Percentiles rank a stretch among this genome's conserved stretches.
Conservation (phyloP, 2,329 filamentous ascomycete species). For the Aspergillus chevalieri region DNA sequence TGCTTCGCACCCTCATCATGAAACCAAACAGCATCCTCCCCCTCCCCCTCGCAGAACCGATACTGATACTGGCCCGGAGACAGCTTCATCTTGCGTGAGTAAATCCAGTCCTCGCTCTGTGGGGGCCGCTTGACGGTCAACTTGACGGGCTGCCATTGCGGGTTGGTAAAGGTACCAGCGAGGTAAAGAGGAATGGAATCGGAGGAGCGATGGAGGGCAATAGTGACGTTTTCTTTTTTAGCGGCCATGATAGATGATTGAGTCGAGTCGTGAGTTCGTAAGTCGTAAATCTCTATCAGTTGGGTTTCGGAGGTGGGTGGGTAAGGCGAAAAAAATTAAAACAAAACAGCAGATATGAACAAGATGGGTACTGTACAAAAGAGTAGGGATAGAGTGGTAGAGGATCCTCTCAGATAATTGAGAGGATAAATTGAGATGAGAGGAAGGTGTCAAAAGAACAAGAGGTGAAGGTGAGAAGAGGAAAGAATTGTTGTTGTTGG, state of each 20-base stretch:
- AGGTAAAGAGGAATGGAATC: slow-evolving; percentile 20
- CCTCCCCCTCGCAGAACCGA: slow-evolving; percentile 21
- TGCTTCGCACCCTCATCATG: slow-evolving; percentile 19
- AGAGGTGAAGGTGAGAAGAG: no score
- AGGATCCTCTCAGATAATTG: no score
- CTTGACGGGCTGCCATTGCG: slow-evolving; percentile 22
- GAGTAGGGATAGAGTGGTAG: no score
- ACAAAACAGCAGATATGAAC: no score
- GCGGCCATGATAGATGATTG: slow-evolving; percentile 1
- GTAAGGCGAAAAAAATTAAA: no score
- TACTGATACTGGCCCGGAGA: slow-evolving; percentile 20
- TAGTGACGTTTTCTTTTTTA: slow-evolving; percentile 18
- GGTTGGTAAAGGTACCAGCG: slow-evolving; percentile 22
- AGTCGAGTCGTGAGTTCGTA: neutral
- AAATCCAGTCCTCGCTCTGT: slow-evolving; percentile 16
- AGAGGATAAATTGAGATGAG: no score
- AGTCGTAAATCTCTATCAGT: neutral
- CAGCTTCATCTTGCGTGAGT: slow-evolving; percentile 14
- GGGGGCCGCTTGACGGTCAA: slow-evolving; percentile 15
- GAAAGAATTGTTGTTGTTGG: no score
- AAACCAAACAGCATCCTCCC: slow-evolving; percentile 19
- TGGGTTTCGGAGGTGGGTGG: no score
- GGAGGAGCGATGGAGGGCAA: slow-evolving; percentile 21
- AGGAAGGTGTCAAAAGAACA: no score
- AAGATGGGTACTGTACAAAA: no score